Conservation (phyloP, 1,284 basidiomycete genomes). For the Puccinia hordei region DNA sequence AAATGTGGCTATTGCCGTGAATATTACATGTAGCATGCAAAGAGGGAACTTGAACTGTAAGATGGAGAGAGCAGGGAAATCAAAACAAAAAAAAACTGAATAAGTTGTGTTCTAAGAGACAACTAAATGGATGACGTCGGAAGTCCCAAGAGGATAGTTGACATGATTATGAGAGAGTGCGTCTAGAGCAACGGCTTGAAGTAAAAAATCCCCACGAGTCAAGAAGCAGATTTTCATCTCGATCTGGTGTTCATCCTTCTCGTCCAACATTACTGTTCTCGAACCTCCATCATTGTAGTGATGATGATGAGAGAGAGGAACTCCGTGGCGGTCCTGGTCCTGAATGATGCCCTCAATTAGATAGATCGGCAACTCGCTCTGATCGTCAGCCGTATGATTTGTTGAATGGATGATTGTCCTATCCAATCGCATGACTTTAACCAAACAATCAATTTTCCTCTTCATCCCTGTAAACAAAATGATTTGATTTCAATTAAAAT, state of each 20-base stretch:
- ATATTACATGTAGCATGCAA: no score
- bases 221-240: slow-evolving; percentile 17
- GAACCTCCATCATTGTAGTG: not conserved
- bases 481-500: not conserved
- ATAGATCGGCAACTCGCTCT: slow-evolving; percentile 10
- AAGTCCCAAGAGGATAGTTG: not conserved
- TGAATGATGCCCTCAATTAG: not conserved
- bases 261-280: not conserved
- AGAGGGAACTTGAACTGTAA: not conserved
- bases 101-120: not conserved
- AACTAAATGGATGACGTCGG: not conserved
- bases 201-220: not conserved
- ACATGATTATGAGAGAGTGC: not conserved
- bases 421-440: slow-evolving; percentile 17
- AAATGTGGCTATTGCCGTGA: no score
- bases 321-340: not conserved
- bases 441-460: slow-evolving; percentile 1
- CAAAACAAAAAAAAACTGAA: not conserved
- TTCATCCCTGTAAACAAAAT: not conserved
- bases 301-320: not conserved
- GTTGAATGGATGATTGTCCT: not conserved
- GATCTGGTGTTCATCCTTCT: not conserved
- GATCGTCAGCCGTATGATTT: no score
- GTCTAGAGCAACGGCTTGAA: not conserved
- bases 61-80: not conserved